Conservation (phyloP, 2,329 filamentous ascomycete genomes). For the Colletotrichum sp. region DNA sequence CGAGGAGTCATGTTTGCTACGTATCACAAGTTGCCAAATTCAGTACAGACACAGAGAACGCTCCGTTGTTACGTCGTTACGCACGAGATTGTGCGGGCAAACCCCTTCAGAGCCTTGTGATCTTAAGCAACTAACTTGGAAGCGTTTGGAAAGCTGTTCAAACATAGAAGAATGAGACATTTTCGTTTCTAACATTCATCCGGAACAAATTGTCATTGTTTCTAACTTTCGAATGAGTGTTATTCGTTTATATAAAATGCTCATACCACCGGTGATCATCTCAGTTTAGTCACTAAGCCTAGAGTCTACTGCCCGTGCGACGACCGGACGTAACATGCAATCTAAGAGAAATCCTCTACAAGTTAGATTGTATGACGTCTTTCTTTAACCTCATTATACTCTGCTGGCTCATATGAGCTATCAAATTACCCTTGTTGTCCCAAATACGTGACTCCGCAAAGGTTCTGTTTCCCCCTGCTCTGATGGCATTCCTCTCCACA, state of each 20-base stretch:
- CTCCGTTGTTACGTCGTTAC: neutral
- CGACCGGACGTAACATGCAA: neutral
- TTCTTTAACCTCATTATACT: neutral
- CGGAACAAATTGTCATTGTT: neutral
- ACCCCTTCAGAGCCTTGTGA: neutral
- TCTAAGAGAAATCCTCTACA: neutral
- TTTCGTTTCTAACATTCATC: neutral
- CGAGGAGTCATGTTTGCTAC: neutral
- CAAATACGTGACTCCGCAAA: neutral
- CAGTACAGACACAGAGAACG: neutral
- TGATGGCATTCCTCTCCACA: neutral
- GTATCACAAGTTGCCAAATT: neutral
- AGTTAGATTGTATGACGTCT: neutral
- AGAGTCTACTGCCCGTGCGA: neutral
- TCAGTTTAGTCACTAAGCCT: neutral
- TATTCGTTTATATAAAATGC: neutral
- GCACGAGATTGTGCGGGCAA: neutral
- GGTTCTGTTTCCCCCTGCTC: neutral
- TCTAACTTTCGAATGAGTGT: neutral
- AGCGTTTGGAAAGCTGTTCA: neutral
- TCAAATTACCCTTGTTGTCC: neutral
- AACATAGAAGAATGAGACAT: no score
- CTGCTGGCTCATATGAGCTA: neutral
- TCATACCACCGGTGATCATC: fast-evolving
- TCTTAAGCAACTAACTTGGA: neutral